A percentile compares a stretch with the other conserved stretches of the same genome.
Conservation (phyloP, 768 basidiomycete species). For the Tulasnella sp. region DNA sequence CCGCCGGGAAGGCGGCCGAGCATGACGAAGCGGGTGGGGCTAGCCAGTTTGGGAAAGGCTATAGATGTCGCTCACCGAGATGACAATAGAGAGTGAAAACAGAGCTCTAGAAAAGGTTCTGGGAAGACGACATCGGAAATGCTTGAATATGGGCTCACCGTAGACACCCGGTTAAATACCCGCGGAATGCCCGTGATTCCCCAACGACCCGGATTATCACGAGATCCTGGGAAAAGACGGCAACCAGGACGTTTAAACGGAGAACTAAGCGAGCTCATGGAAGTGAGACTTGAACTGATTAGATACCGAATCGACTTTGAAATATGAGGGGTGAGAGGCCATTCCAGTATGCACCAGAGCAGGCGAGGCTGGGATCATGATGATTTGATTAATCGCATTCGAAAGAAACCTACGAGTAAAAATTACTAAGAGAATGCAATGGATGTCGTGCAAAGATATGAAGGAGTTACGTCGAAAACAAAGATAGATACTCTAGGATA, state of each 20-base stretch:
- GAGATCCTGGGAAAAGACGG: too few relatives aligned
- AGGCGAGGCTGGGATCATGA: too few relatives aligned
- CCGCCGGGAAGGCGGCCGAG: not conserved
- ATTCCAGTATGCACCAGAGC: too few relatives aligned
- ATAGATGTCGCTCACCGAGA: not conserved
- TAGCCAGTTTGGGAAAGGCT: not conserved
- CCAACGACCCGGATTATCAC: not conserved
- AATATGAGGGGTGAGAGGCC: too few relatives aligned
- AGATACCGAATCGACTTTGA: too few relatives aligned
- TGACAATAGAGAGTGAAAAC: not conserved
- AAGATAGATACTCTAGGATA: not conserved
- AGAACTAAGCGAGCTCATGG: too few relatives aligned
- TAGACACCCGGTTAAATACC: not conserved
- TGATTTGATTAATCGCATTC: too few relatives aligned
- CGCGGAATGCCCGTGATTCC: not conserved
- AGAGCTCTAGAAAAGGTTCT: not conserved
- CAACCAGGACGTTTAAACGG: too few relatives aligned
- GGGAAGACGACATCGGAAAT: not conserved
- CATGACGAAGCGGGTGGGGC: not conserved
- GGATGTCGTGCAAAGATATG: too few relatives aligned
- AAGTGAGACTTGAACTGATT: too few relatives aligned
- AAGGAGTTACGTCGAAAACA: not conserved
- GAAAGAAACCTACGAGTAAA: too few relatives aligned
- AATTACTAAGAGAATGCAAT: too few relatives aligned
- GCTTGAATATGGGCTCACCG: not conserved